Evolutionary conservation across 306 rosid species (phyloP).

Genomic region (Abrus precatorius): DNA sequence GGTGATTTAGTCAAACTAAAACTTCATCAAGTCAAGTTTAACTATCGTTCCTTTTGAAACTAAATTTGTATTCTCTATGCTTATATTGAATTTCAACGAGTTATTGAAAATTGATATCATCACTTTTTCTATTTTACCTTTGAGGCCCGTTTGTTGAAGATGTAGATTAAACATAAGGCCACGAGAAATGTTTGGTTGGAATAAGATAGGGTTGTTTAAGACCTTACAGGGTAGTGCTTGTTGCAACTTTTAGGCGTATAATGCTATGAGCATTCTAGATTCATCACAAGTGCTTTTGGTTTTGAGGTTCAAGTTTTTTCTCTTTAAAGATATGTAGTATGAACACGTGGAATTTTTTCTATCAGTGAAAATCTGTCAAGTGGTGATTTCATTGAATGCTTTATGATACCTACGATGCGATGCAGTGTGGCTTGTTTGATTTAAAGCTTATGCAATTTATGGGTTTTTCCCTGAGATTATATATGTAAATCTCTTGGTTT

Average conservation of each 20-base stretch:
- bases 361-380: conserved; percentile 5
- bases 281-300: conserved; percentile 18
- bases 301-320: conserved; percentile 22
- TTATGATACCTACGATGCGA: conserved; percentile 11
- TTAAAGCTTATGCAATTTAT: conserved; percentile 22
- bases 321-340: not conserved
- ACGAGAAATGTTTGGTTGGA: not conserved
- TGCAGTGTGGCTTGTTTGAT: conserved; percentile 28
- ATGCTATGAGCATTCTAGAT: not conserved
- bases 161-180: not conserved
- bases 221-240: conserved; percentile 2
- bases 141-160: conserved; percentile 1
- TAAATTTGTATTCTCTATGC: conserved; percentile 7
- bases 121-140: not conserved
- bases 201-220: not conserved
- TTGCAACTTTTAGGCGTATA: conserved; percentile 27
- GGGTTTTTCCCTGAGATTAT: conserved; percentile 22
- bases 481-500: conserved; percentile 35
- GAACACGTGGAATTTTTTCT: conserved; percentile 12
- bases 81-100: not conserved
- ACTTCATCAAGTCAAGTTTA: conserved; percentile 7
- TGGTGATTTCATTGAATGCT: conserved; percentile 32
- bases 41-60: not conserved
- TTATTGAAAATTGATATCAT: not conserved
- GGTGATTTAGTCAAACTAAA: conserved; percentile 1